Percentiles rank a stretch among this genome's conserved stretches.
These are phyloP conservation scores for Amanita phalloides DNA, from an alignment of 768 basidiomycete species.

Conservation along the genomic window DNA sequence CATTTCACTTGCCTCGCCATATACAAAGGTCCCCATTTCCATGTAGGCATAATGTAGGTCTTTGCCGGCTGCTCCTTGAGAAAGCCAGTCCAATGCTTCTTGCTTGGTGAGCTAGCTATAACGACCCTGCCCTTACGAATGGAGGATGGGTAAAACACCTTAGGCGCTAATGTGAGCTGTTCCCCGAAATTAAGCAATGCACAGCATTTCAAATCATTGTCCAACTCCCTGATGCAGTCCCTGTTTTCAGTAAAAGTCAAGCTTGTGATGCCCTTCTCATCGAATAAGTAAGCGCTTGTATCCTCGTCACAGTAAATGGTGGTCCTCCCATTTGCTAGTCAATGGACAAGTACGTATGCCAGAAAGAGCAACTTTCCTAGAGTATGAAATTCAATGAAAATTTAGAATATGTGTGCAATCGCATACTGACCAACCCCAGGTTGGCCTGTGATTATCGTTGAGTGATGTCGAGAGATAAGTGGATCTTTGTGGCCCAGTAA, in stretches of 20 bases:
- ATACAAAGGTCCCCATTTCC: neutral
- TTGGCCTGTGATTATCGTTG: neutral
- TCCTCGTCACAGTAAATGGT: conserved; percentile 5
- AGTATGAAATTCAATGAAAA: neutral
- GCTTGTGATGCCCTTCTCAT: neutral
- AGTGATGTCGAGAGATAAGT: no score
- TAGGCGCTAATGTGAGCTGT: neutral
- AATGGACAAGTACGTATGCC: conserved; percentile 6
- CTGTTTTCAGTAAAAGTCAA: neutral
- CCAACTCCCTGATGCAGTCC: neutral
- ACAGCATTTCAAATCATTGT: conserved; percentile 1
- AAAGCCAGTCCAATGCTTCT: neutral
- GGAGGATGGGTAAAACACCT: conserved; percentile 1
- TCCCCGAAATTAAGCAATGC: conserved; percentile 7
- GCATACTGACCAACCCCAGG: conserved; percentile 5
- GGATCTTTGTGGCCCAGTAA: no score
- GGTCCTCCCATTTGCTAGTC: conserved; percentile 4
- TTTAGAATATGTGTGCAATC: neutral
- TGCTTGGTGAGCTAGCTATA: conserved; percentile 5
- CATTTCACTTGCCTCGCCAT: neutral
- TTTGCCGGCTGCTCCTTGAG: neutral
- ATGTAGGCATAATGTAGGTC: neutral
- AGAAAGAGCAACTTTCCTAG: conserved; percentile 8
- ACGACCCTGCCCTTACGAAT: conserved; percentile 6
- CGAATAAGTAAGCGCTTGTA: conserved; percentile 4